phyloP scores from a whole-genome alignment of 2,329 filamentous ascomycete genomes.

The Ophidiomyces ophidiicola region DNA sequence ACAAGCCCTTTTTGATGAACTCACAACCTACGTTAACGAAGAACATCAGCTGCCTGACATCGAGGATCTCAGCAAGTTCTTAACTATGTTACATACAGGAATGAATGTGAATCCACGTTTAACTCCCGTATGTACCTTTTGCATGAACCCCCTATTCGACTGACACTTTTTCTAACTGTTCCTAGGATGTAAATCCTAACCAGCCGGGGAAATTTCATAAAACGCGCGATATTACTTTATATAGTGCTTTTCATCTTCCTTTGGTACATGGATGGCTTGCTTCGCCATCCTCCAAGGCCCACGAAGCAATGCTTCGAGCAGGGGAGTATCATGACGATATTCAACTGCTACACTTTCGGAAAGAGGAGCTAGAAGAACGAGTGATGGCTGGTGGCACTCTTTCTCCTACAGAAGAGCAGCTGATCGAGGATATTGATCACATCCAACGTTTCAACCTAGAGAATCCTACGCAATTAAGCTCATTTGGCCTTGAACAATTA shows the following conservation, averaged over 20 bases:
- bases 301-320: constrained; percentile 57
- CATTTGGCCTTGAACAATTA: constrained; percentile 65
- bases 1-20: constrained; percentile 82
- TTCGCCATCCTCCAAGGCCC: constrained; percentile 49
- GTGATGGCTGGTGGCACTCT: constrained; percentile 50
- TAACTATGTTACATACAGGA: constrained; percentile 80
- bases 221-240: constrained; percentile 79
- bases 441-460: constrained; percentile 65
- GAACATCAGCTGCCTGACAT: constrained; percentile 69
- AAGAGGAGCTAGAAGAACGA: constrained; percentile 78
- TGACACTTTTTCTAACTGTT: constrained; percentile 22
- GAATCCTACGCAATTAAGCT: constrained; percentile 78
- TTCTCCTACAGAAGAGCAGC: constrained; percentile 58
- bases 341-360: constrained; percentile 74
- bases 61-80: constrained; percentile 72
- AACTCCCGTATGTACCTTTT: constrained; percentile 42
- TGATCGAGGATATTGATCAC: constrained; percentile 68
- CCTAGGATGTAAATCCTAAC: constrained; percentile 29
- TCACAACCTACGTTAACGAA: constrained; percentile 64
- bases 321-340: constrained; percentile 84
- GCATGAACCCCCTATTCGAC: not conserved
- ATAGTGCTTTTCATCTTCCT: constrained; percentile 76
- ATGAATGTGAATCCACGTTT: constrained; percentile 98
- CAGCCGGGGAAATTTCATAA: constrained; percentile 68
- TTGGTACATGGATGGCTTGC: constrained; percentile 91